Evolutionary conservation across 495 filamentous ascomycete species (phyloP).

Genomic region (Penicillium chermesinum): DNA sequence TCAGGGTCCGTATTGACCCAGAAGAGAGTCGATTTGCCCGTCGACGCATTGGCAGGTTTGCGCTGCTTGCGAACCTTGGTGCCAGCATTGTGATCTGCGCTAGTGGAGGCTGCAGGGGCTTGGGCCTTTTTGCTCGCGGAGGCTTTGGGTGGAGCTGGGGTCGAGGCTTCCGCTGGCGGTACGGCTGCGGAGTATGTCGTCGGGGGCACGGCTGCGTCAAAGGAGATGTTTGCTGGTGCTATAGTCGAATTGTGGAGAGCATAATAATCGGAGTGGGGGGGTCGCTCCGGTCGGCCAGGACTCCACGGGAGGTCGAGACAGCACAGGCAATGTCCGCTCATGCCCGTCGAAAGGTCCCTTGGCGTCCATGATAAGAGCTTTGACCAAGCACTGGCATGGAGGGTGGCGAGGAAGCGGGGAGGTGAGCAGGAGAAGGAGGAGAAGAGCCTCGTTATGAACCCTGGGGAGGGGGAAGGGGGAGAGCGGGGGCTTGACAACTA

Average conservation of each 20-base stretch:
- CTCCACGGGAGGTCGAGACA: conserved; percentile 16
- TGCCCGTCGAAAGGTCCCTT: conserved; percentile 23
- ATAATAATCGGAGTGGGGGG: conserved; percentile 12
- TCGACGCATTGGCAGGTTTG: conserved; percentile 31
- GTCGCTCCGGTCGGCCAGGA: conserved; percentile 13
- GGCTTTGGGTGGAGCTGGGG: background rate
- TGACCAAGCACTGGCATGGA: conserved; percentile 10
- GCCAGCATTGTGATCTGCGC: conserved; percentile 21
- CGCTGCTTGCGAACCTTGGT: conserved; percentile 39
- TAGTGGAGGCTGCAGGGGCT: background rate
- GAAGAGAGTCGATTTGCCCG: conserved; percentile 39
- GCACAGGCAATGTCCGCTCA: conserved; percentile 28
- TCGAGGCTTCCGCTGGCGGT: background rate
- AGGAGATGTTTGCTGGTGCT: background rate
- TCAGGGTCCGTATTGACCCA: conserved; percentile 44
- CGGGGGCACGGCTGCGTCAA: background rate
- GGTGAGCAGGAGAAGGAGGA: background rate
- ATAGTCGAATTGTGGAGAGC: conserved; percentile 3
- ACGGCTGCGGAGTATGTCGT: background rate
- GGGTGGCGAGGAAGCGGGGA: background rate
- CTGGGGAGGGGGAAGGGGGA: too few relatives aligned
- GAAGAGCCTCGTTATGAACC: conserved; percentile 22
- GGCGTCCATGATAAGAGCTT: conserved; percentile 31
- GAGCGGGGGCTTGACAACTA: background rate
- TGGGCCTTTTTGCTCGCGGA: background rate